Percentiles rank a stretch among this genome's conserved stretches.
These are phyloP conservation scores for Neoascochyta sp. DNA, from an alignment of 2,329 filamentous ascomycete genomes.

Conservation along the genomic window DNA sequence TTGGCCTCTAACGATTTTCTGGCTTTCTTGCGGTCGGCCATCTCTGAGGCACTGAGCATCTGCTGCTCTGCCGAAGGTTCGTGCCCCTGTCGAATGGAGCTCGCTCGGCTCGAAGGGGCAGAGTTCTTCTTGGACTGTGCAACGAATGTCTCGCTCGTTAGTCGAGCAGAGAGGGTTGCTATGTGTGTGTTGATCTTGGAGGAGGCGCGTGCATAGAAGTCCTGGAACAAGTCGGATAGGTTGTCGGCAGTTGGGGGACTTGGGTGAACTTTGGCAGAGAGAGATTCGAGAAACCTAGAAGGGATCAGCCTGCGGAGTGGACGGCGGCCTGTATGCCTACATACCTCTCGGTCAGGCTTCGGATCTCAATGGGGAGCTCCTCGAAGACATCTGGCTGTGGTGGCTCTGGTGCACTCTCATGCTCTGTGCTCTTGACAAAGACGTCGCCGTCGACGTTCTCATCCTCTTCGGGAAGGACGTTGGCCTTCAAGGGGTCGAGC, in stretches of 20 bases:
- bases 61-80: slow-evolving; percentile 59
- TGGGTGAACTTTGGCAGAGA: slow-evolving; percentile 81
- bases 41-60: slow-evolving; percentile 86
- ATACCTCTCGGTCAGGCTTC: slow-evolving; percentile 84
- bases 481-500: slow-evolving; percentile 42
- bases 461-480: slow-evolving; percentile 34
- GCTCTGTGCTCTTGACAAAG: slow-evolving; percentile 40
- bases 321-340: not conserved
- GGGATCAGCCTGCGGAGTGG: not conserved
- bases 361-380: slow-evolving; percentile 88
- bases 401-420: slow-evolving; percentile 23
- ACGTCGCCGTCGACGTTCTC: slow-evolving; percentile 38
- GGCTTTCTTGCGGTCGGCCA: slow-evolving; percentile 73
- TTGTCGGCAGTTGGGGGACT: slow-evolving; percentile 79
- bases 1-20: slow-evolving; percentile 76
- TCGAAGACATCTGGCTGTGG: slow-evolving; percentile 66
- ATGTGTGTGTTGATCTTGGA: slow-evolving; percentile 85
- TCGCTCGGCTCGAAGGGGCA: slow-evolving; percentile 34
- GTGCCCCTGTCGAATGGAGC: slow-evolving; percentile 35
- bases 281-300: slow-evolving; percentile 81
- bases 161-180: slow-evolving; percentile 68
- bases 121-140: slow-evolving; percentile 40
- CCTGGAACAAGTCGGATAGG: slow-evolving; percentile 84
- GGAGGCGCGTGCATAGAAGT: slow-evolving; percentile 81
- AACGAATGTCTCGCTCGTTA: slow-evolving; percentile 61